phyloP scores from a whole-genome alignment of 2,329 filamentous ascomycete species.

The Elsinoe necatrix region DNA sequence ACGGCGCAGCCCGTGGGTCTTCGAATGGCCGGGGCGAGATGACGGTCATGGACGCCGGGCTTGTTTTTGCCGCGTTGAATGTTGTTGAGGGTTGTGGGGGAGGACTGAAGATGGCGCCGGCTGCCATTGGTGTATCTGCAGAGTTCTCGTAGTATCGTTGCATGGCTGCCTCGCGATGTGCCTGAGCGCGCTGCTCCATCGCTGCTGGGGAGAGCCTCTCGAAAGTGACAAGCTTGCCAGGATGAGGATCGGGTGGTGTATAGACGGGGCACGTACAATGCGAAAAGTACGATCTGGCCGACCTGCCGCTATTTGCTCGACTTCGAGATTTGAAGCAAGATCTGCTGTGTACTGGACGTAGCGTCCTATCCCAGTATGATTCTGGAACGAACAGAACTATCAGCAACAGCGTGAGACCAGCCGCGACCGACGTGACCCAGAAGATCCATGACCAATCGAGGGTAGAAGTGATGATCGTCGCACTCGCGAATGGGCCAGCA shows the following conservation, averaged over 20 bases:
- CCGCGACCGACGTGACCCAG: background rate
- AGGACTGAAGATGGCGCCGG: slow-evolving; percentile 1
- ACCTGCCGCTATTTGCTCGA: background rate
- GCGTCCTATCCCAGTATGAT: slow-evolving; percentile 13
- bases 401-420: background rate
- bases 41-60: background rate
- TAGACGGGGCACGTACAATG: slow-evolving; percentile 4
- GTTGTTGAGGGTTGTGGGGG: background rate
- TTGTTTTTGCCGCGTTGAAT: background rate
- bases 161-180: slow-evolving; percentile 3
- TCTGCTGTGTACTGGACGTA: background rate
- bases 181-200: background rate
- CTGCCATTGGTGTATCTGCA: background rate
- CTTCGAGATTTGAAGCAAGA: slow-evolving; percentile 5
- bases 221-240: slow-evolving; percentile 5
- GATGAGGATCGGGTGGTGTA: background rate
- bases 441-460: slow-evolving; percentile 58
- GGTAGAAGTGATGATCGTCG: slow-evolving; percentile 62
- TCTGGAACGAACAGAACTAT: slow-evolving; percentile 9
- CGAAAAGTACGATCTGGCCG: slow-evolving; percentile 3
- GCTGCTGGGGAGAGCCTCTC: background rate
- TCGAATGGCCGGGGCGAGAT: slow-evolving; percentile 5
- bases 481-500: slow-evolving; percentile 75
- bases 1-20: background rate
- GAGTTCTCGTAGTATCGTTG: slow-evolving; percentile 11